phyloP scores from a whole-genome alignment of 805 yeast genomes.

The Wickerhamomyces xylosicus region DNA sequence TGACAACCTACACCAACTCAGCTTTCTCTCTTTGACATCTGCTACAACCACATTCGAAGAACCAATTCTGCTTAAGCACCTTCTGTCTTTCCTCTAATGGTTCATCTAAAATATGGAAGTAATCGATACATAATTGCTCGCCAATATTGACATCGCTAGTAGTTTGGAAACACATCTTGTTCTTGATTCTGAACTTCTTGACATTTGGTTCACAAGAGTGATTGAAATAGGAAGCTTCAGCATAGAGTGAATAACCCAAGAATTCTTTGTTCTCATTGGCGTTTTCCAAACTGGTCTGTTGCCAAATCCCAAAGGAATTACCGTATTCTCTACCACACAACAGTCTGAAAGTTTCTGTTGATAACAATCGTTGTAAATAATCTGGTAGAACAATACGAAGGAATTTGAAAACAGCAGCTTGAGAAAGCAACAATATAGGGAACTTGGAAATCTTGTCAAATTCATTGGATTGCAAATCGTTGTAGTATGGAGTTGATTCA shows the following conservation, averaged over 20 bases:
- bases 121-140: constrained; percentile 49
- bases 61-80: constrained; percentile 42
- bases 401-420: constrained; percentile 37
- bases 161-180: constrained; percentile 33
- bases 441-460: constrained; percentile 30
- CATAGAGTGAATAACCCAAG: constrained; percentile 50
- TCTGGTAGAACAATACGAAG: constrained; percentile 29
- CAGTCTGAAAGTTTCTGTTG: constrained; percentile 29
- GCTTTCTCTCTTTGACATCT: constrained; percentile 24
- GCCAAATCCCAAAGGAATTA: constrained; percentile 54
- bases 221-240: constrained; percentile 58
- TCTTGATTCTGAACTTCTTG: constrained; percentile 29
- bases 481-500: constrained; percentile 20
- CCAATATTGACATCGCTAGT: constrained; percentile 27
- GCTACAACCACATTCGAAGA: constrained; percentile 43
- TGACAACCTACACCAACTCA: no score
- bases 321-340: constrained; percentile 52
- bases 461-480: constrained; percentile 42
- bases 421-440: constrained; percentile 38
- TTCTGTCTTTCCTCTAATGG: constrained; percentile 29
- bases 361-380: constrained; percentile 24
- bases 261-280: constrained; percentile 39
- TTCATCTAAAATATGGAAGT: constrained; percentile 41
- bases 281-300: no score
- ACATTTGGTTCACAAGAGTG: constrained; percentile 57